Conservation (phyloP, 148 eudicot genomes). For the Tetragonia tetragonoides region DNA sequence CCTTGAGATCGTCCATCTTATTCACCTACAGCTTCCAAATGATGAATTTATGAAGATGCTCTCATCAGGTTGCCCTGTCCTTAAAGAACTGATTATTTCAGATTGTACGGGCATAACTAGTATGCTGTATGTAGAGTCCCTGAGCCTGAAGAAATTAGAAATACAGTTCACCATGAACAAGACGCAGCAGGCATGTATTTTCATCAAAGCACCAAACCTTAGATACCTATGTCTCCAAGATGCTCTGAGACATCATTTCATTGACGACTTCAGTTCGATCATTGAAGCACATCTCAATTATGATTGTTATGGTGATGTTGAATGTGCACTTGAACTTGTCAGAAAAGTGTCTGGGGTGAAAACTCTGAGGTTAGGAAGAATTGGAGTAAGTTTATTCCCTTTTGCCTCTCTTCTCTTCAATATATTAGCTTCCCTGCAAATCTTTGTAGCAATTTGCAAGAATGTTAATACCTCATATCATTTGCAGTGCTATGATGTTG, state of each 20-base stretch:
- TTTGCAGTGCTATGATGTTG: neutral
- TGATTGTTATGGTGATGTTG: neutral
- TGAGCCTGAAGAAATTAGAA: neutral
- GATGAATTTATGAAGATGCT: constrained; percentile 14
- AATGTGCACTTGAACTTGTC: neutral
- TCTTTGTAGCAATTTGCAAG: too few species aligned
- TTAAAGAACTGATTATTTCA: neutral
- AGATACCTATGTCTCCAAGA: neutral
- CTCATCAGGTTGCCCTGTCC: constrained; percentile 9
- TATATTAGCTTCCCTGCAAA: neutral
- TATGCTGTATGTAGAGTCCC: neutral
- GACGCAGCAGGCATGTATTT: neutral
- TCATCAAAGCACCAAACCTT: constrained; percentile 7
- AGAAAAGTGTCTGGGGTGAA: neutral
- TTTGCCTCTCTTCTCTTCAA: neutral
- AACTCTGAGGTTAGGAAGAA: neutral
- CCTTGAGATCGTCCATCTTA: neutral
- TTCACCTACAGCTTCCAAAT: neutral
- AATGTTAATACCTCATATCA: neutral
- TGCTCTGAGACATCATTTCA: neutral
- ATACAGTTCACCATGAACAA: neutral
- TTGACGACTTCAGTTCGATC: neutral
- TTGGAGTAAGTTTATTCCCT: neutral
- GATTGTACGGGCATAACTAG: neutral
- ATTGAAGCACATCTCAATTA: neutral